Conservation (phyloP, 495 filamentous ascomycete genomes). For the Annulohypoxylon moriforme region DNA sequence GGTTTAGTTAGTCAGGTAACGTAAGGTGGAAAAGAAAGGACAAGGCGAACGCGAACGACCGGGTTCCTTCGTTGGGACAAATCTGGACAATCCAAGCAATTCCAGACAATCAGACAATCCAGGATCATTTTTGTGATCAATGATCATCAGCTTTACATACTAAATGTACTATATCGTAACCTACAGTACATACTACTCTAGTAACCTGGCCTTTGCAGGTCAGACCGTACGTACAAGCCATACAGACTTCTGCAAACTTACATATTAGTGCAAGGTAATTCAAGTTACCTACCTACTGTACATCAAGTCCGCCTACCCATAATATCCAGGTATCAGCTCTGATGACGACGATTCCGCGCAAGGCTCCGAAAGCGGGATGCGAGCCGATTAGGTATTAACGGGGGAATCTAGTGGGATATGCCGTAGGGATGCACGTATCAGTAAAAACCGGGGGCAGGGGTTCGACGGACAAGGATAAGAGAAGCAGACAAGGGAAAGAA, state of each 20-base stretch:
- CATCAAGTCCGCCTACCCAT: no score
- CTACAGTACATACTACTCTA: neutral
- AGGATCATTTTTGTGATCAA: slow-evolving; percentile 31
- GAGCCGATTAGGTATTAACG: slow-evolving; percentile 43
- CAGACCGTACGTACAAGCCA: neutral
- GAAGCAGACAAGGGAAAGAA: neutral
- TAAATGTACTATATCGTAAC: neutral
- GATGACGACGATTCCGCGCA: slow-evolving; percentile 47
- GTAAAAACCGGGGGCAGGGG: slow-evolving; percentile 33
- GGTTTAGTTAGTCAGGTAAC: slow-evolving; percentile 14
- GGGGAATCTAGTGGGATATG: slow-evolving; percentile 32
- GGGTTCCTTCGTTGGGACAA: slow-evolving; percentile 27
- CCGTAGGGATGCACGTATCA: slow-evolving; percentile 44
- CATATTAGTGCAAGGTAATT: neutral
- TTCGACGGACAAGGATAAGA: slow-evolving; percentile 23
- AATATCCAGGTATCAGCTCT: slow-evolving; percentile 33
- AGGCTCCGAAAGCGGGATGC: slow-evolving; percentile 51
- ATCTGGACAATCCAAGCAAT: slow-evolving; percentile 11
- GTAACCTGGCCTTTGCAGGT: neutral
- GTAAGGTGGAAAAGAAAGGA: slow-evolving; percentile 37
- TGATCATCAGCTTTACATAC: slow-evolving; percentile 21
- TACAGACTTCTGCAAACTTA: neutral
- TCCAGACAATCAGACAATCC: no score
- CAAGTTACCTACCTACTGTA: neutral
- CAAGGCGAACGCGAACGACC: slow-evolving; percentile 41